phyloP scores from a whole-genome alignment of 164 flowering plant species.

The Annona squamosa region DNA sequence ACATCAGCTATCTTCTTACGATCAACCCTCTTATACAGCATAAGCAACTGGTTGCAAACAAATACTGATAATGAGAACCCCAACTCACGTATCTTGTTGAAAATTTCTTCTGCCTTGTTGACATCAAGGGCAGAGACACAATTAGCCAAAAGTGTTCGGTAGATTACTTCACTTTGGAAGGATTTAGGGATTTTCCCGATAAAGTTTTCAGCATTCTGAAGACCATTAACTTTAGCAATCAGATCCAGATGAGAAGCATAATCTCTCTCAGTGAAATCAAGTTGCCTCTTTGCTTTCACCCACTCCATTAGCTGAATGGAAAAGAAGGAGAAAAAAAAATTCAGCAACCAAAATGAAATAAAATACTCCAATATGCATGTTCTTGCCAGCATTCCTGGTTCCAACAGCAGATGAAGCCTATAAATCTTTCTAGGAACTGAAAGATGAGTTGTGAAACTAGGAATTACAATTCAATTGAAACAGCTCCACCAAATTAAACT shows the following conservation, averaged over 20 bases:
- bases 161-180: constrained; percentile 52
- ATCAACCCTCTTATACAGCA: constrained; percentile 65
- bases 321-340: not conserved
- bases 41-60: constrained; percentile 73
- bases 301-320: constrained; percentile 68
- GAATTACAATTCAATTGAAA: too few relatives aligned
- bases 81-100: constrained; percentile 71
- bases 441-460: too few relatives aligned
- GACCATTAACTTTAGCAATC: constrained; percentile 57
- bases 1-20: constrained; percentile 77
- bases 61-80: constrained; percentile 49
- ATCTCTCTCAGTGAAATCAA: constrained; percentile 54
- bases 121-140: constrained; percentile 29
- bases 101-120: constrained; percentile 66
- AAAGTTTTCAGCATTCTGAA: constrained; percentile 55
- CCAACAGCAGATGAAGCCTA: too few relatives aligned
- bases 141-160: constrained; percentile 64
- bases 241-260: constrained; percentile 77
- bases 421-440: too few relatives aligned
- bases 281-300: constrained; percentile 43
- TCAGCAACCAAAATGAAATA: not conserved
- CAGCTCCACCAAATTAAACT: too few relatives aligned
- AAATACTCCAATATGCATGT: not conserved
- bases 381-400: too few relatives aligned
- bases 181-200: constrained; percentile 50